Base-by-base conservation (phyloP, 202 grass and related monocot species). In the Brachypodium distachyon region DNA sequence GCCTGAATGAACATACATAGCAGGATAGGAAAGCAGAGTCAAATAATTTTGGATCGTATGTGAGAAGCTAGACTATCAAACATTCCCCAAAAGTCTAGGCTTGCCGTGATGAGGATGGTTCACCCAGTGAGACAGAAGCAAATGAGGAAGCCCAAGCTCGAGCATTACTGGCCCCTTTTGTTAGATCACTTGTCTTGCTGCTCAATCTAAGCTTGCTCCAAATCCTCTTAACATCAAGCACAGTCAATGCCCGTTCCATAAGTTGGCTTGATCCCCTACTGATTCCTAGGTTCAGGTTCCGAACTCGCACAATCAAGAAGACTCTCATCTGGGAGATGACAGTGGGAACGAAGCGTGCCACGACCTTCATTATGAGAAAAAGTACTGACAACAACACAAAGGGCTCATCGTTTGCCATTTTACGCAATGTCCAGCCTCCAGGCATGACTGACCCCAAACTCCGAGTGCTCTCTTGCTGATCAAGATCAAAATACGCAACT, bases 121-220 rank as follows among this genome's bases (percentile, higher is more conserved):
- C 85, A 41, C 96, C 90, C 12, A 99, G 81, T 40, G 96, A 93
- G 80, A 99, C 92, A 34, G 96, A 99, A 80, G 96, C 18, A 84
- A 99, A 85, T 1, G 92, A 91, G 46, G 96, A 96, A 47, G 96
- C 92, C 96, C 96, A 99, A 26, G 86, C 90, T 40, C 90, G 87
- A 18, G 96, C 96, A 67, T 92, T 99, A 73, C 82, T 99, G 0
- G 90, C 87, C 25, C 92, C 88, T 76, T 84, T 96, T 56, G 76
- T 84, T 57, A 99, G 79, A 52, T 83, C 87, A 18, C 89, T 85
- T 54, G 84, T 88, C 75, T 89, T 91, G 51, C 95, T 93, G 72
- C 84, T 77, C 62, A 92, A 63, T 72, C 88, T 84, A 77, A 95
- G 50, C 71, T 91, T 96, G 87, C 90, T 93, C 85, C 87, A 87